phyloP scores from a whole-genome alignment of 2,329 filamentous ascomycete genomes.

The Clarireedia hainanense region DNA sequence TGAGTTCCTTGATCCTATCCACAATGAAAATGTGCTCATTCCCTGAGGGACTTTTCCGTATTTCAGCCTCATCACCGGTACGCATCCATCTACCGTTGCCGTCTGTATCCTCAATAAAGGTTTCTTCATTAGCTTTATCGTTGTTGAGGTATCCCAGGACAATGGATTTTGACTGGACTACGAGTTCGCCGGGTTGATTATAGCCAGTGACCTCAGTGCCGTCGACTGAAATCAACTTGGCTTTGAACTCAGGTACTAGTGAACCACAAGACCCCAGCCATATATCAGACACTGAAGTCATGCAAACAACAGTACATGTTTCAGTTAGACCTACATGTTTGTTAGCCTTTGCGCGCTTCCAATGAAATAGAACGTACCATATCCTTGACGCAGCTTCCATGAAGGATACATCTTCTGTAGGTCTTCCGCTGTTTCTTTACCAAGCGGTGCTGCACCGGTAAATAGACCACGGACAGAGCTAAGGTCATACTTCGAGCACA shows the following conservation, averaged over 20 bases:
- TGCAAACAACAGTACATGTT: constrained; percentile 61
- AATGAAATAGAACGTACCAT: constrained; percentile 40
- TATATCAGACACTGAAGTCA: constrained; percentile 54
- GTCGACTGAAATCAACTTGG: constrained; percentile 58
- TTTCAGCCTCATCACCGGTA: constrained; percentile 77
- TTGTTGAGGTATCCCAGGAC: constrained; percentile 84
- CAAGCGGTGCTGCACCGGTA: constrained; percentile 72
- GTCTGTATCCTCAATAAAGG: constrained; percentile 60
- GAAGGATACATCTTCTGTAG: constrained; percentile 52
- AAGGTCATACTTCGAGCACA: constrained; percentile 61
- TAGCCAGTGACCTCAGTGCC: constrained; percentile 58
- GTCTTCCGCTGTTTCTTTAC: constrained; percentile 62
- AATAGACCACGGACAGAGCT: constrained; percentile 58
- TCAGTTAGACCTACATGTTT: constrained; percentile 59
- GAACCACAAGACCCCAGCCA: constrained; percentile 65
- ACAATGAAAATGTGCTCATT: constrained; percentile 79
- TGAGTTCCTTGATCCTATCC: constrained; percentile 72
- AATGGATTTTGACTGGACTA: constrained; percentile 69
- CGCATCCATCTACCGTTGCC: constrained; percentile 57
- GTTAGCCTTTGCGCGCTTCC: neutral
- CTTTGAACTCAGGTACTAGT: constrained; percentile 56
- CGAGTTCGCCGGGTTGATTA: constrained; percentile 71
- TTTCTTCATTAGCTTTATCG: constrained; percentile 72
- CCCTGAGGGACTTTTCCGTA: constrained; percentile 55
- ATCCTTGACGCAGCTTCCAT: constrained; percentile 62